A percentile compares a stretch with the other conserved stretches of the same genome.
phyloP scores from a whole-genome alignment of 2,329 filamentous ascomycete genomes.

The Exophiala bonariae region DNA sequence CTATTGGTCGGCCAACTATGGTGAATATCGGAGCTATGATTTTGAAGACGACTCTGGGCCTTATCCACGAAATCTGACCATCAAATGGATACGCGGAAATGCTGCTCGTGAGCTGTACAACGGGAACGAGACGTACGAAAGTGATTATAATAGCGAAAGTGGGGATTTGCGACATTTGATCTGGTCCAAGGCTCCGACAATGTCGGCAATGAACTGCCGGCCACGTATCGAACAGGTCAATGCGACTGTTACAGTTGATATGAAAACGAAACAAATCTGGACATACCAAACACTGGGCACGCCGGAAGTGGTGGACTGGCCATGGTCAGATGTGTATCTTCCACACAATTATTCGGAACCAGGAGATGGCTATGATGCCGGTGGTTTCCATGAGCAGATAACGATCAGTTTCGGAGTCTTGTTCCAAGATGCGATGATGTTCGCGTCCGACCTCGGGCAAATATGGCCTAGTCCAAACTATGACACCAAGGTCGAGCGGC shows the following conservation, averaged over 20 bases:
- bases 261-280: constrained; percentile 4
- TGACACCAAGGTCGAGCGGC: neutral
- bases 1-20: constrained; percentile 15
- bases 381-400: constrained; percentile 4
- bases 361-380: neutral
- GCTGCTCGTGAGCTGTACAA: constrained; percentile 1
- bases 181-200: constrained; percentile 7
- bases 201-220: constrained; percentile 14
- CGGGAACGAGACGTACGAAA: constrained; percentile 5
- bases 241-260: constrained; percentile 14
- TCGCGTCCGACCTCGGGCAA: constrained; percentile 4
- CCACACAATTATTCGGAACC: constrained; percentile 4
- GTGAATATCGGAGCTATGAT: neutral
- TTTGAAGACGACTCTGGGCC: constrained; percentile 1
- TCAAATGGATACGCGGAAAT: constrained; percentile 10
- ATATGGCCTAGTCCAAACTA: neutral
- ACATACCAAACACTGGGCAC: constrained; percentile 5
- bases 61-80: constrained; percentile 10
- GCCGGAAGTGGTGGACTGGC: neutral
- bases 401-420: constrained; percentile 11
- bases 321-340: constrained; percentile 12
- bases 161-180: constrained; percentile 11
- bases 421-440: constrained; percentile 13
- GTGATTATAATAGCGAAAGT: neutral
- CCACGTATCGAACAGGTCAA: constrained; percentile 13